These are phyloP conservation scores for Nicotiana obtusifolia DNA, from an alignment of 257 asterid species.

Conservation along the genomic window DNA sequence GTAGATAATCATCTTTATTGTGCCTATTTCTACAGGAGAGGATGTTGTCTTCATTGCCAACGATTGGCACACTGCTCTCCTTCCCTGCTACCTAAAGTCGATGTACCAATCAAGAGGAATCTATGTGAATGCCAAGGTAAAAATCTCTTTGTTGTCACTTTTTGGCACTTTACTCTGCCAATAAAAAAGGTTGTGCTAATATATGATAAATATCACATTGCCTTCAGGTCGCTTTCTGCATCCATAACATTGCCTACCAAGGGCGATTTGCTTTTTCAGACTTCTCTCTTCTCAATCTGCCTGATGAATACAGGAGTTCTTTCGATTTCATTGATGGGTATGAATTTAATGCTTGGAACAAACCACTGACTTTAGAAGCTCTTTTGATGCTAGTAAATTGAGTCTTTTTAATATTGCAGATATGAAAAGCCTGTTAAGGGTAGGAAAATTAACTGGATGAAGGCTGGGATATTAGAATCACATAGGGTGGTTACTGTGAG, in stretches of 20 bases:
- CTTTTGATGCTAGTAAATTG: slow-evolving; percentile 1
- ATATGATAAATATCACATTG: slow-evolving; percentile 7
- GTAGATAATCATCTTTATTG: neutral
- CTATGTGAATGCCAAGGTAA: slow-evolving; percentile 69
- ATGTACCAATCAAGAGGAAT: slow-evolving; percentile 81
- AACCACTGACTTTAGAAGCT: neutral
- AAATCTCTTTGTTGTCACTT: neutral
- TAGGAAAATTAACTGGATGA: slow-evolving; percentile 95
- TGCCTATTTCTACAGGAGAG: slow-evolving; percentile 48
- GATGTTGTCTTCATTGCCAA: slow-evolving; percentile 86
- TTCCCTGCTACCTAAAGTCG: slow-evolving; percentile 85
- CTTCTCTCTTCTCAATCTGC: slow-evolving; percentile 72
- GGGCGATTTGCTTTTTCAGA: slow-evolving; percentile 83
- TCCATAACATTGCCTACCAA: slow-evolving; percentile 98
- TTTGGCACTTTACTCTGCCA: neutral
- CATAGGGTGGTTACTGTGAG: slow-evolving; percentile 73
- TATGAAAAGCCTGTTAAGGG: slow-evolving; percentile 77
- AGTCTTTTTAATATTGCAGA: slow-evolving; percentile 32
- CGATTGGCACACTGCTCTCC: slow-evolving; percentile 94
- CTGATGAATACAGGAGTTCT: slow-evolving; percentile 68
- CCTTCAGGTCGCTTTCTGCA: slow-evolving; percentile 78
- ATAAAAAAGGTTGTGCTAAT: neutral
- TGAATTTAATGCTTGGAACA: slow-evolving; percentile 2
- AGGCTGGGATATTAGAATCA: slow-evolving; percentile 78
- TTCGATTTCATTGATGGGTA: slow-evolving; percentile 96